These are phyloP conservation scores for Aspergillus hortae DNA, from an alignment of 2,329 filamentous ascomycete genomes.

Conservation along the genomic window DNA sequence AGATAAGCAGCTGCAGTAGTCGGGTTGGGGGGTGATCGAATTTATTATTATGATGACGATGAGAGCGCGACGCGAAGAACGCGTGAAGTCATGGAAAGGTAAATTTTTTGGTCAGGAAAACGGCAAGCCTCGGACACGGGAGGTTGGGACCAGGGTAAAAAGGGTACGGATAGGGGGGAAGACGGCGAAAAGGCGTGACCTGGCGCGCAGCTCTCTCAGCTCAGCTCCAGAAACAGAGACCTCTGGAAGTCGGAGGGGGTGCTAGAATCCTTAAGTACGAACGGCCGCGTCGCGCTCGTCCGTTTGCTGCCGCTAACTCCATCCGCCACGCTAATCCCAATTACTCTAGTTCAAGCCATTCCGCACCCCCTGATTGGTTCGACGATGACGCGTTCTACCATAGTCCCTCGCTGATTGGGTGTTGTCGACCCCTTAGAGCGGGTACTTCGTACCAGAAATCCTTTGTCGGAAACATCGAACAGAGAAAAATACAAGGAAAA, in stretches of 20 bases:
- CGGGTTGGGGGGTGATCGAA: constrained; percentile 15
- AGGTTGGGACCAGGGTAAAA: constrained; percentile 10
- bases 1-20: constrained; percentile 15
- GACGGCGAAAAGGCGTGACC: constrained; percentile 16
- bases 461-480: constrained; percentile 19
- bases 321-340: constrained; percentile 32
- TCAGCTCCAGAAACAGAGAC: constrained; percentile 36
- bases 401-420: constrained; percentile 21
- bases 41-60: constrained; percentile 1
- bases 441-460: constrained; percentile 21
- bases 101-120: constrained; percentile 5
- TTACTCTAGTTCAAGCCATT: constrained; percentile 32
- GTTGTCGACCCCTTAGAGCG: constrained; percentile 6
- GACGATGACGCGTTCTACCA: constrained; percentile 21
- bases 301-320: constrained; percentile 35
- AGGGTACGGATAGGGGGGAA: constrained; percentile 8
- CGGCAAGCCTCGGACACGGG: constrained; percentile 4
- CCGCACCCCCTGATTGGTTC: constrained; percentile 28
- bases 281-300: constrained; percentile 30
- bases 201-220: constrained; percentile 23
- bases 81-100: constrained; percentile 14
- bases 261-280: constrained; percentile 43
- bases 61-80: constrained; percentile 21
- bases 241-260: constrained; percentile 37
- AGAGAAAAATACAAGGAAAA: neutral